These are phyloP conservation scores for Secale cereale DNA, from an alignment of 176 grass and related monocot genomes.

Conservation along the genomic window DNA sequence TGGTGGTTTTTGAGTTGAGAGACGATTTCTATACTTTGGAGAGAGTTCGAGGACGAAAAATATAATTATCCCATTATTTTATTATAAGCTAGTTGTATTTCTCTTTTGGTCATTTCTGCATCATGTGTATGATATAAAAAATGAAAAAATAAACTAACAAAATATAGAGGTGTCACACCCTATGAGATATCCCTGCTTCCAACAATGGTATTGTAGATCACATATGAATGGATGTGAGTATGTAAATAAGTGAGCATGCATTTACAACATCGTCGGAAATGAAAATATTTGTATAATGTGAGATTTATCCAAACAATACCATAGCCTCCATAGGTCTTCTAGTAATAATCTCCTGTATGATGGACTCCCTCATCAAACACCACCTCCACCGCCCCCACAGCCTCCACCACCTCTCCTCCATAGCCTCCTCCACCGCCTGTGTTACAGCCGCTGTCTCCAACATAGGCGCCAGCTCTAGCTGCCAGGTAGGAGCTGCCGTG, in stretches of 20 bases:
- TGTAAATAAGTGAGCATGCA: no score
- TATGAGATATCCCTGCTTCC: not conserved
- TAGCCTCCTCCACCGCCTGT: not conserved
- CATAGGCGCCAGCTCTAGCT: not conserved
- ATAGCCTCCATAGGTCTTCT: not conserved
- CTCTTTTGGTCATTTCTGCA: no score
- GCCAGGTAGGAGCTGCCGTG: not conserved
- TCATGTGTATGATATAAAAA: no score
- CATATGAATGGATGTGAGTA: no score
- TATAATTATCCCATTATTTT: no score
- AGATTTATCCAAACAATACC: not conserved
- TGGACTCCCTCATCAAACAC: not conserved
- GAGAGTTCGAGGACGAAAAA: no score
- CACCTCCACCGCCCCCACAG: not conserved
- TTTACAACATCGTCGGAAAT: no score
- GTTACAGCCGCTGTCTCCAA: not conserved
- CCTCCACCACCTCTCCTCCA: not conserved
- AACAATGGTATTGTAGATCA: not conserved
- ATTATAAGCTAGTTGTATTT: no score
- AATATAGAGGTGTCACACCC: not conserved
- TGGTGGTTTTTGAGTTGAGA: no score
- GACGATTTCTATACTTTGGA: no score
- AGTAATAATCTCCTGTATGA: not conserved
- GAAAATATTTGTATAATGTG: not conserved
- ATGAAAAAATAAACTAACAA: no score